Conservation (phyloP, 495 filamentous ascomycete genomes). For the Penicillium herquei region DNA sequence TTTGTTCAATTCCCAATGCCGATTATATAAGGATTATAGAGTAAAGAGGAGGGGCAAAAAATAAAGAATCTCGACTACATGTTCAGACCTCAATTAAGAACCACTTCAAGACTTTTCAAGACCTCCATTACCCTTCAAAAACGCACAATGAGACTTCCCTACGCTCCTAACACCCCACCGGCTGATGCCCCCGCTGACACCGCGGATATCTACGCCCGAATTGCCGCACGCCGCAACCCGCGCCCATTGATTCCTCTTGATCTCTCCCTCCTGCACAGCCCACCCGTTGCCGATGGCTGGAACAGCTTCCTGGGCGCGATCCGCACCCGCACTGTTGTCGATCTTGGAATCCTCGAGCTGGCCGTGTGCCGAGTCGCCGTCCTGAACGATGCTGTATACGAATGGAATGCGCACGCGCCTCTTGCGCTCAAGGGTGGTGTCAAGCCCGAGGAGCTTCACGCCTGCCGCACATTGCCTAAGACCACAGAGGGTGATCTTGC, state of each 20-base stretch:
- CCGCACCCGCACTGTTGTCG: conserved; percentile 61
- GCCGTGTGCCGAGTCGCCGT: conserved; percentile 61
- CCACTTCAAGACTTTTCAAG: background rate
- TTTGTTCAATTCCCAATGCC: background rate
- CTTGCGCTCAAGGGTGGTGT: conserved; percentile 50
- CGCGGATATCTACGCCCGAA: conserved; percentile 55
- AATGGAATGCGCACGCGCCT: conserved; percentile 76
- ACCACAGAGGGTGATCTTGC: conserved; percentile 29
- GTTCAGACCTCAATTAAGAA: too few species aligned
- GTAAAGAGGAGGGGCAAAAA: background rate
- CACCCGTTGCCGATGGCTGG: conserved; percentile 71
- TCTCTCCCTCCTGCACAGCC: conserved; percentile 67
- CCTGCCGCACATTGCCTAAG: conserved; percentile 39
- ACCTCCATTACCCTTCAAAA: background rate
- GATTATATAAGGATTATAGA: background rate
- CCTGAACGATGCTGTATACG: conserved; percentile 70
- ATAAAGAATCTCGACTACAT: too few species aligned
- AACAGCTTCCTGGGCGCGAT: conserved; percentile 73
- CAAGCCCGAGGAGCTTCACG: conserved; percentile 41
- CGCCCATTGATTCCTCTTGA: conserved; percentile 66
- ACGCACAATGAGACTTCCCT: conserved; percentile 64
- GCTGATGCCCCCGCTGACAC: conserved; percentile 29
- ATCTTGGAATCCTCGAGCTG: conserved; percentile 51
- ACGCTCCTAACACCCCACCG: conserved; percentile 54
- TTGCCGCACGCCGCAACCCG: conserved; percentile 59